Percentiles rank a stretch among this genome's conserved stretches.
Conservation (phyloP, 441 rosid genomes). For the Populus trichocarpa region DNA sequence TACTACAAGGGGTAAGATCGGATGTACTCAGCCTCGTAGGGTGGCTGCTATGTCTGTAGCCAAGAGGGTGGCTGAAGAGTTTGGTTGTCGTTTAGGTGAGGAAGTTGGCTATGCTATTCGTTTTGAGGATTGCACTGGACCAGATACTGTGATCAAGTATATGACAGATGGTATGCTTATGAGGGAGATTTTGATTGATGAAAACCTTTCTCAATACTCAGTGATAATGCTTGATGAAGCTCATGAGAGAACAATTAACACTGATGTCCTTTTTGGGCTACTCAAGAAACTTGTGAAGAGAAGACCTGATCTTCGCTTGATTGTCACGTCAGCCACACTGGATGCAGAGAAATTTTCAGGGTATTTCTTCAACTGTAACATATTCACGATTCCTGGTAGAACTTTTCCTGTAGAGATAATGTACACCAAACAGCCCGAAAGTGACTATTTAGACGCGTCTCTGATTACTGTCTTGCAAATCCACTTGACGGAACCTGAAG, state of each 20-base stretch:
- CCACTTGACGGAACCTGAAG: slow-evolving; percentile 88
- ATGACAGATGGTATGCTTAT: slow-evolving; percentile 96
- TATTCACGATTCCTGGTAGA: slow-evolving; percentile 87
- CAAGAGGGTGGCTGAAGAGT: slow-evolving; percentile 87
- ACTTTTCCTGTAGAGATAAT: slow-evolving; percentile 83
- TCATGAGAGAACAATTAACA: slow-evolving; percentile 85
- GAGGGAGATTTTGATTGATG: slow-evolving; percentile 70
- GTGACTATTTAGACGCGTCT: slow-evolving; percentile 82
- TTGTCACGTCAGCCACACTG: slow-evolving; percentile 85
- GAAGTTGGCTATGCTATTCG: slow-evolving; percentile 85
- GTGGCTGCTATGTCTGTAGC: slow-evolving; percentile 92
- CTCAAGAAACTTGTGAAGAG: slow-evolving; percentile 71
- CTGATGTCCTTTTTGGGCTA: slow-evolving; percentile 84
- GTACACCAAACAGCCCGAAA: slow-evolving; percentile 78
- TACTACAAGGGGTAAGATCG: slow-evolving; percentile 76
- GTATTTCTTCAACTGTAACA: slow-evolving; percentile 21
- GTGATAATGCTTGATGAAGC: slow-evolving; percentile 90
- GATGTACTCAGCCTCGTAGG: slow-evolving; percentile 90
- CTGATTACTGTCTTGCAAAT: slow-evolving; percentile 76
- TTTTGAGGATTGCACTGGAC: slow-evolving; percentile 89
- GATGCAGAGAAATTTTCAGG: slow-evolving; percentile 91
- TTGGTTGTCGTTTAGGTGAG: slow-evolving; percentile 81
- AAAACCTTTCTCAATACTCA: slow-evolving; percentile 70
- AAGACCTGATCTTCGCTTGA: slow-evolving; percentile 71
- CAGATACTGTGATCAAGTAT: slow-evolving; percentile 84